Conservation (phyloP, 2,329 filamentous ascomycete genomes). For the Aspergillus japonicus region DNA sequence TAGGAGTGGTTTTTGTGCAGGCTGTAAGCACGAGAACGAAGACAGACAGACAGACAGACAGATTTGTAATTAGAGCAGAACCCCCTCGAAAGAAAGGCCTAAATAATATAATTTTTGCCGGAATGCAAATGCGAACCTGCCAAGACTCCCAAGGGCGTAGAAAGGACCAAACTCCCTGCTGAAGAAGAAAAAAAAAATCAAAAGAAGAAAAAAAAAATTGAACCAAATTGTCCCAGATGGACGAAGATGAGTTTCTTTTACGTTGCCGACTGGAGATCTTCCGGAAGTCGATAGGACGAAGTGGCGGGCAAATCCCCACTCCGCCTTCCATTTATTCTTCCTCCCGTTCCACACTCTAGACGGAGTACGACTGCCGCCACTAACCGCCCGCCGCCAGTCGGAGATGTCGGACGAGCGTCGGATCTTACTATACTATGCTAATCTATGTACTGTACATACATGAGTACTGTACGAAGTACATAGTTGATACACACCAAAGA, state of each 20-base stretch:
- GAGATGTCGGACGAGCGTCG: background rate
- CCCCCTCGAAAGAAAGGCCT: background rate
- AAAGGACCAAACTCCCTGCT: background rate
- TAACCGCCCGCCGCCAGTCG: constrained; percentile 3
- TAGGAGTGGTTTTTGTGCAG: background rate
- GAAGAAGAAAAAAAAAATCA: background rate
- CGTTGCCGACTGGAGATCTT: constrained; percentile 22
- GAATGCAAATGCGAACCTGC: background rate
- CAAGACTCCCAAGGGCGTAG: background rate
- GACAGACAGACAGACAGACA: background rate
- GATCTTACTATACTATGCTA: background rate
- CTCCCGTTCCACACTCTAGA: no score
- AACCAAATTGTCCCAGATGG: constrained; percentile 13
- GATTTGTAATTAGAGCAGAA: background rate
- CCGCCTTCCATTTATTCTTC: constrained; percentile 11
- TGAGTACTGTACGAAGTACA: no score
- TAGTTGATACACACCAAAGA: no score
- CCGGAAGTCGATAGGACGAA: constrained; percentile 16
- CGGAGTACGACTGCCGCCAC: constrained; percentile 4
- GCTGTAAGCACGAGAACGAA: background rate
- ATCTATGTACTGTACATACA: no score
- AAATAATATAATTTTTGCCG: background rate
- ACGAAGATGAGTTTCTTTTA: constrained; percentile 27
- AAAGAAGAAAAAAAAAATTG: background rate
- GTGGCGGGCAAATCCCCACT: constrained; percentile 20